These are phyloP conservation scores for Cercophora newfieldiana DNA, from an alignment of 495 filamentous ascomycete genomes.

Conservation along the genomic window DNA sequence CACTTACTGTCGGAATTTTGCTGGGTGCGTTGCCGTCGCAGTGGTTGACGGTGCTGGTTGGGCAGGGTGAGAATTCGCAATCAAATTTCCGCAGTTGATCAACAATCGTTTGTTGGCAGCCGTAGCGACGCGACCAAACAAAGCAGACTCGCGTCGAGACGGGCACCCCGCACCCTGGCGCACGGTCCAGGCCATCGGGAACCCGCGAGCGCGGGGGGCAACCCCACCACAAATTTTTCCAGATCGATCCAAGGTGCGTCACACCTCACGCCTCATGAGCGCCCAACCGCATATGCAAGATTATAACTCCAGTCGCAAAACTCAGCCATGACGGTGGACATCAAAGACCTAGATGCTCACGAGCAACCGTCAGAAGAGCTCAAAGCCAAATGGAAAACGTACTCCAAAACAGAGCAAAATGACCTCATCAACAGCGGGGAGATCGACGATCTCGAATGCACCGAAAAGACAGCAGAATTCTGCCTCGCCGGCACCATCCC, in stretches of 20 bases:
- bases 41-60: slow-evolving; percentile 8
- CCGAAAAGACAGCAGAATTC: slow-evolving; percentile 34
- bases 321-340: slow-evolving; percentile 39
- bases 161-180: neutral
- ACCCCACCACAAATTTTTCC: slow-evolving; percentile 4
- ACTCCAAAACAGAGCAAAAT: slow-evolving; percentile 43
- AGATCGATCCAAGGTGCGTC: slow-evolving; percentile 3
- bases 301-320: neutral
- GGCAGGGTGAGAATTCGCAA: slow-evolving; percentile 17
- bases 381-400: slow-evolving; percentile 61
- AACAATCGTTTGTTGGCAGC: slow-evolving; percentile 24
- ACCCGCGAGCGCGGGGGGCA: slow-evolving; percentile 1
- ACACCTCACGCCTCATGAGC: too few species aligned
- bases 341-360: slow-evolving; percentile 63
- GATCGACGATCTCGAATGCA: slow-evolving; percentile 45
- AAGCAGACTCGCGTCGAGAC: slow-evolving; percentile 23
- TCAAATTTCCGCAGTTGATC: slow-evolving; percentile 32
- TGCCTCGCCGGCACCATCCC: slow-evolving; percentile 39
- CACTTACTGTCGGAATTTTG: neutral
- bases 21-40: neutral
- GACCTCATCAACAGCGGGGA: slow-evolving; percentile 38
- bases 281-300: neutral
- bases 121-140: slow-evolving; percentile 28
- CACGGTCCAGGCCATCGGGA: neutral
- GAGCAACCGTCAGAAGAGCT: slow-evolving; percentile 68